Evolutionary conservation across 1,284 basidiomycete species (phyloP), one percentile per base, ranked within the genome.

Genomic region (Singerocomus inundabilis): DNA sequence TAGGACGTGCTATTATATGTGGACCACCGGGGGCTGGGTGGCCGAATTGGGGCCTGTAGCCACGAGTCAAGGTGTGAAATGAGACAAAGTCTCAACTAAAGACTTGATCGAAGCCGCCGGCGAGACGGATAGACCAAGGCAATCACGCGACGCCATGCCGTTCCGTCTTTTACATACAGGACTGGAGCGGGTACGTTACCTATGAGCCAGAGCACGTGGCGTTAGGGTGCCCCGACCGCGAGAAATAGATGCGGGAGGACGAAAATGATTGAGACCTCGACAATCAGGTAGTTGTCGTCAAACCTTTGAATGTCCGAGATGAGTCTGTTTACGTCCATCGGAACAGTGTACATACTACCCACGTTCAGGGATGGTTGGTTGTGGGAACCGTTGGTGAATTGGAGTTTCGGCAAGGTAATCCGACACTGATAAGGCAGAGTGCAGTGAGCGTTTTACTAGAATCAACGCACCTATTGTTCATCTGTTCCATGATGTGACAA

Each of bases 121-220:
- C 9, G 33, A 29, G 16, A 43, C 44, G 24, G 32, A 31, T 4
- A 16, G 16, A 43, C 34, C 46, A 30, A 21, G 56, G 49, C 40
- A 50, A 32, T 47, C 58, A 64, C 60, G 59, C 43, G 57, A 41
- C 7, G 38, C 51, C 60, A 57, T 59, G 40, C 55, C 61, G 58
- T 55, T 41, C 40, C n/a, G 32, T 37, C 31, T 3, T 29, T 55
- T 55, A 49, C 49, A 46, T 47, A 48, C 33, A 25, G 25, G 32
- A 31, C 31, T 35, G 25, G 15, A 25, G 5, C 13, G 13, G 11
- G 32, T 49, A 55, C 40, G 40, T 50, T 30, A 58, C 29, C 11
- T 42, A 3, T n/a, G 25, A 32, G 15, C 42, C 16, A 11, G 25
- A 15, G 5, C 54, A 55, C 38, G 45, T 56, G 51, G 51, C 8